Conservation (phyloP, 2,329 filamentous ascomycete genomes). For the Colletotrichum sp. region DNA sequence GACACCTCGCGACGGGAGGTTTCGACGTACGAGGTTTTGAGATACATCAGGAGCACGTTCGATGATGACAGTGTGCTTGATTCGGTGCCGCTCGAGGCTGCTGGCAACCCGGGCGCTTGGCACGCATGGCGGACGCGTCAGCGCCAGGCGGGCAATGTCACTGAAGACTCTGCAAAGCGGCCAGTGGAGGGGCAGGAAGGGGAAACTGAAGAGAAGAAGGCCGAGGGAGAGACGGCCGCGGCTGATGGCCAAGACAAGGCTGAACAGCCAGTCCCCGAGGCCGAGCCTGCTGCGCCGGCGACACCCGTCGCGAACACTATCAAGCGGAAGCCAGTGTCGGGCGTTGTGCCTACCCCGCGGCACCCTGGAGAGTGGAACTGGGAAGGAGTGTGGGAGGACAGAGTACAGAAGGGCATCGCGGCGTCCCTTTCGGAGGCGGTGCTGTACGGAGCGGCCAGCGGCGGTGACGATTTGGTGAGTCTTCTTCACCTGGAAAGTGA, state of each 20-base stretch:
- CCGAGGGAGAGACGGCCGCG: not conserved
- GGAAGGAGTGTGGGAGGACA: constrained; percentile 95
- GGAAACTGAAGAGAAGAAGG: not conserved
- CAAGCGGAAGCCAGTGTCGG: constrained; percentile 17
- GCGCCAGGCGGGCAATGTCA: constrained; percentile 8
- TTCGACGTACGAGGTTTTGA: constrained; percentile 71
- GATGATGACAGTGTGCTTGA: constrained; percentile 80
- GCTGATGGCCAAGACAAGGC: not conserved
- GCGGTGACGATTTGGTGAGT: constrained; percentile 36
- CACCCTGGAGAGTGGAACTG: constrained; percentile 92
- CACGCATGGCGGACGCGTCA: constrained; percentile 84
- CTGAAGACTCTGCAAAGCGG: not conserved
- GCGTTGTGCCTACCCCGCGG: constrained; percentile 33
- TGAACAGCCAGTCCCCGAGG: constrained; percentile 24
- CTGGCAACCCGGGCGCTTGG: constrained; percentile 91
- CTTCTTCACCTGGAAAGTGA: not conserved
- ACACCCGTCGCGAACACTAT: not conserved
- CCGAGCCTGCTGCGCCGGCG: not conserved
- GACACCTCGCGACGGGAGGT: constrained; percentile 47
- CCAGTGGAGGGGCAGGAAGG: not conserved
- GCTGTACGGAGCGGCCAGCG: constrained; percentile 71
- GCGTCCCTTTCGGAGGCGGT: constrained; percentile 80
- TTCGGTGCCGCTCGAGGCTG: constrained; percentile 77
- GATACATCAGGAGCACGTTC: constrained; percentile 85
- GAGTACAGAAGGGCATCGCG: constrained; percentile 80